Percentiles rank a stretch among this genome's conserved stretches.
Evolutionary conservation across 768 basidiomycete genomes (phyloP).

Genomic region (Candolleomyces eurysporus): DNA sequence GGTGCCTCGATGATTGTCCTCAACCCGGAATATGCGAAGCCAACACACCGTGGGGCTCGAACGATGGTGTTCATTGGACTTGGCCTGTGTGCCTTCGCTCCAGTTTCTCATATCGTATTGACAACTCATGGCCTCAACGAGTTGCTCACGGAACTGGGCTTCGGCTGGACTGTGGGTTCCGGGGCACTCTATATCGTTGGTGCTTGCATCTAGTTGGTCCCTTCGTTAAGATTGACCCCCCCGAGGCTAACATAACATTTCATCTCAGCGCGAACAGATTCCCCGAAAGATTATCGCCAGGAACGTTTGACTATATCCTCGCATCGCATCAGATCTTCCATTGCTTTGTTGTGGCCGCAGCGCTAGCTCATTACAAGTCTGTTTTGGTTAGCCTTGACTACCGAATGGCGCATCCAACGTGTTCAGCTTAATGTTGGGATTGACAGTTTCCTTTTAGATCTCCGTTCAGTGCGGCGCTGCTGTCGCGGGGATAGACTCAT

Average conservation of each 20-base stretch:
- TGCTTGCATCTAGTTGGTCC: constrained; percentile 77
- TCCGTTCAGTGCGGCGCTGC: neutral
- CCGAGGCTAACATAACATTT: constrained; percentile 3
- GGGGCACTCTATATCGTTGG: constrained; percentile 78
- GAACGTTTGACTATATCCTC: constrained; percentile 75
- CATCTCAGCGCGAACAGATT: constrained; percentile 72
- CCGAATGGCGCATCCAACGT: constrained; percentile 44
- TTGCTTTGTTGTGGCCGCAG: constrained; percentile 70
- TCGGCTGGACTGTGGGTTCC: constrained; percentile 65
- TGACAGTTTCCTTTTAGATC: neutral
- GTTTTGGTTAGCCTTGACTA: constrained; percentile 58
- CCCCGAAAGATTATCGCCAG: constrained; percentile 73
- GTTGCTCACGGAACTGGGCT: constrained; percentile 62
- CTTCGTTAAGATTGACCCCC: constrained; percentile 17
- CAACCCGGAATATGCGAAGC: constrained; percentile 73
- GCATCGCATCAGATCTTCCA: constrained; percentile 93
- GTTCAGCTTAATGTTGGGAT: neutral
- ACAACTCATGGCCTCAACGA: constrained; percentile 54
- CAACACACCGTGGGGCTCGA: constrained; percentile 71
- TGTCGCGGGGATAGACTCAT: neutral
- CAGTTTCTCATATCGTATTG: constrained; percentile 61
- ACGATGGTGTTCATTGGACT: constrained; percentile 78
- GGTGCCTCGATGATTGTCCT: constrained; percentile 76
- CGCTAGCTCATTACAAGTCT: constrained; percentile 60
- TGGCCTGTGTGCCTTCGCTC: constrained; percentile 67